A percentile compares a stretch with the other conserved stretches of the same genome.
Evolutionary conservation across 768 basidiomycete genomes (phyloP).

Genomic region (Amanita exitialis): DNA sequence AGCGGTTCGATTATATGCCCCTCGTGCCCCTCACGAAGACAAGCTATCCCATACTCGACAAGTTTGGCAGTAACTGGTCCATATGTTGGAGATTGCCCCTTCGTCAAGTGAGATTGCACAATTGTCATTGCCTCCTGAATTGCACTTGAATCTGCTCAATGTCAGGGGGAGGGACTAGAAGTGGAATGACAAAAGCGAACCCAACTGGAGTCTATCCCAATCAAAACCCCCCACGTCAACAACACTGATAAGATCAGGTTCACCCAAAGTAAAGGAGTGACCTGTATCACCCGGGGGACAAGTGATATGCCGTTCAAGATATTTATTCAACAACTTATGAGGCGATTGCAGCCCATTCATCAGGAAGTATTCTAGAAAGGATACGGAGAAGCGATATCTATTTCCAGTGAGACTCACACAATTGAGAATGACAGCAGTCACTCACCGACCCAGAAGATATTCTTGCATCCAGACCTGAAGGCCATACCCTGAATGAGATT

Average conservation of each 20-base stretch:
- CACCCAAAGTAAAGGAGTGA: slow-evolving; percentile 2
- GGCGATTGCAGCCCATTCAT: slow-evolving; percentile 12
- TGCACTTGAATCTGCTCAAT: no score
- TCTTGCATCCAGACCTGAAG: slow-evolving; percentile 7
- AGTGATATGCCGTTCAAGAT: neutral
- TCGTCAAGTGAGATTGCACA: no score
- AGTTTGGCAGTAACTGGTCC: no score
- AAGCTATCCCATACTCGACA: no score
- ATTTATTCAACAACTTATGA: slow-evolving; percentile 9
- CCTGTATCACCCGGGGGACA: slow-evolving; percentile 4
- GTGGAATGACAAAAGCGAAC: no score
- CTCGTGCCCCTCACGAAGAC: slow-evolving; percentile 7
- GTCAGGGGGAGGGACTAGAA: no score
- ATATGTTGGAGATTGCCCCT: no score
- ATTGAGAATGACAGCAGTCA: slow-evolving; percentile 5
- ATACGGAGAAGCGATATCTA: slow-evolving; percentile 1
- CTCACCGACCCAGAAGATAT: slow-evolving; percentile 9
- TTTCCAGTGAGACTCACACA: slow-evolving; percentile 5
- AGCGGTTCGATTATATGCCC: slow-evolving; percentile 13
- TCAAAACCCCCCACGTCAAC: no score
- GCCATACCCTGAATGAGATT: slow-evolving; percentile 6
- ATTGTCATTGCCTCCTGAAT: no score
- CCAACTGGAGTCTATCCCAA: no score
- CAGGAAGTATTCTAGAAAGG: slow-evolving; percentile 13
- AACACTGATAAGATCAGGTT: neutral